phyloP scores from a whole-genome alignment of 2,329 filamentous ascomycete species.

The Phaeosphaeriaceae sp. region DNA sequence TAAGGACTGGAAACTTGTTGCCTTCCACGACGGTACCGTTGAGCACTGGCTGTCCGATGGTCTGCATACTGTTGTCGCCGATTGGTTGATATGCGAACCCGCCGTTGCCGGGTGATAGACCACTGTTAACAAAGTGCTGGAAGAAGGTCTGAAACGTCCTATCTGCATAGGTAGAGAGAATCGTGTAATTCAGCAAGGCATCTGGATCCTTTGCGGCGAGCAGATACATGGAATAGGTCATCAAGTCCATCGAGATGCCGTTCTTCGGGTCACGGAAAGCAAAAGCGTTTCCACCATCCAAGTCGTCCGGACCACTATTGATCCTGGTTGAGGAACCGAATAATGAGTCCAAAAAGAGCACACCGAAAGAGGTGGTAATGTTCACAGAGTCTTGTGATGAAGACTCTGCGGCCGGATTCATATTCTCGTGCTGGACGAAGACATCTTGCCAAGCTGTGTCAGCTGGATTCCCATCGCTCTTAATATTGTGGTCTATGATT shows the following conservation, averaged over 20 bases:
- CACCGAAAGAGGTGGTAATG: constrained; percentile 14
- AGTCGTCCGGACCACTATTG: not conserved
- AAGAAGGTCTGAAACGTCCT: constrained; percentile 40
- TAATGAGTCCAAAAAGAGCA: constrained; percentile 20
- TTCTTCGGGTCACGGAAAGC: constrained; percentile 29
- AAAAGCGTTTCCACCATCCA: constrained; percentile 27
- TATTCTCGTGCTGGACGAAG: constrained; percentile 10
- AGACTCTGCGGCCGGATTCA: not conserved
- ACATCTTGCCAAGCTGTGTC: constrained; percentile 18
- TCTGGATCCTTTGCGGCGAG: constrained; percentile 25
- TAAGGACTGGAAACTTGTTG: constrained; percentile 10
- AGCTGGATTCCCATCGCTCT: not conserved
- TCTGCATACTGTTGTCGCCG: constrained; percentile 18
- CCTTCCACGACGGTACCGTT: constrained; percentile 9
- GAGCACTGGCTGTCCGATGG: constrained; percentile 5
- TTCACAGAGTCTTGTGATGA: constrained; percentile 5
- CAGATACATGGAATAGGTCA: constrained; percentile 21
- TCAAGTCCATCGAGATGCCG: constrained; percentile 26
- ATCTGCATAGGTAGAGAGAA: constrained; percentile 18
- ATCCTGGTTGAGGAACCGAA: constrained; percentile 14
- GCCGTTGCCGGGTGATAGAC: constrained; percentile 18
- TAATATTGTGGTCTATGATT: constrained; percentile 15
- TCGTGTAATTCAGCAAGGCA: constrained; percentile 22
- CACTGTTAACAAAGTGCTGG: constrained; percentile 34
- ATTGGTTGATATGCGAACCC: constrained; percentile 34